Percentiles rank a stretch among this genome's conserved stretches.
Conservation (phyloP, 208 protist genomes). For the Borovskyia barvae region DNA sequence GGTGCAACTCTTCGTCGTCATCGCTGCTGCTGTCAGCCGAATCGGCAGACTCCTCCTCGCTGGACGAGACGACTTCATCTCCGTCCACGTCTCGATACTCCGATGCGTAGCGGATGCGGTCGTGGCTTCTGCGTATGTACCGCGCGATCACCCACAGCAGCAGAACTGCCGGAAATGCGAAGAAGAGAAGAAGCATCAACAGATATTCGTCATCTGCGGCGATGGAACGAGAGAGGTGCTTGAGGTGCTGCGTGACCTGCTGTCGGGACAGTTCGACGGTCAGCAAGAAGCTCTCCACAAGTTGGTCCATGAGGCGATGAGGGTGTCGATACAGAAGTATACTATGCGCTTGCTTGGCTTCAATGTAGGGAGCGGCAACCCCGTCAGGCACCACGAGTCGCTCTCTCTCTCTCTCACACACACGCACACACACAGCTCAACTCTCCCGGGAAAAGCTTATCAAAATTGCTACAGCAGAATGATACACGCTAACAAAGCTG, state of each 20-base stretch:
- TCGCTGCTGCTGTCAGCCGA: slow-evolving; percentile 8
- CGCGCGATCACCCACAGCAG: slow-evolving; percentile 13
- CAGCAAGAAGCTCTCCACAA: slow-evolving; percentile 4
- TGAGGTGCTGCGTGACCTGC: slow-evolving; percentile 7
- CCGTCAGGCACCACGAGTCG: no score
- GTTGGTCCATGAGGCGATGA: slow-evolving; percentile 3
- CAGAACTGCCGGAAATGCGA: slow-evolving; percentile 20
- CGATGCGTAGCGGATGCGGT: slow-evolving; percentile 32
- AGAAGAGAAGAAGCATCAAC: slow-evolving; percentile 21
- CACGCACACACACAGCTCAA: no score
- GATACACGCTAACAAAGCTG: no score
- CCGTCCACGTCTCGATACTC: slow-evolving; percentile 21
- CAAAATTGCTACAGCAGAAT: no score
- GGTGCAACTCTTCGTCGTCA: slow-evolving; percentile 1
- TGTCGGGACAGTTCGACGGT: no score
- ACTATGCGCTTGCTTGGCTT: no score
- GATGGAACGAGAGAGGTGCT: slow-evolving; percentile 17
- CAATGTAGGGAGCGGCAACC: no score
- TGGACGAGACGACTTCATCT: slow-evolving; percentile 12
- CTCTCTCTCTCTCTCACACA: no score
- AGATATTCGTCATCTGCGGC: slow-evolving; percentile 45
- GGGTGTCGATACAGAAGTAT: no score
- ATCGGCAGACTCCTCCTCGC: slow-evolving; percentile 9
- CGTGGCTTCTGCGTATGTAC: slow-evolving; percentile 11
- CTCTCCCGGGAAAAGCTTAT: no score